Evolutionary conservation across 2,329 filamentous ascomycete genomes (phyloP), one percentile per base, ranked within the genome.

Genomic region (Xylariaceae sp.): DNA sequence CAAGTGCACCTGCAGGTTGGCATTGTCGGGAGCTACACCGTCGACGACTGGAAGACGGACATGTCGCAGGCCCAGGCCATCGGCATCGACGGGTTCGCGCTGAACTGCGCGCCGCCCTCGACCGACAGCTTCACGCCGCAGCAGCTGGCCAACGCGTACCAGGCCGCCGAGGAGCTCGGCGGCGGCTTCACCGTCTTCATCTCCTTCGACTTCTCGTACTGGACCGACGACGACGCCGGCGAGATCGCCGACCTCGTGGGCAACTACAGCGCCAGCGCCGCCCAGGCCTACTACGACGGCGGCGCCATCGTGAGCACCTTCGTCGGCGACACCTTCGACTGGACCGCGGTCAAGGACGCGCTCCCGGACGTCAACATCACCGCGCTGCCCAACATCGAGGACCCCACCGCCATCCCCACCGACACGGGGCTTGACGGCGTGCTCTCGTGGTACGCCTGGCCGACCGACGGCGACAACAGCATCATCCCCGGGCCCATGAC

Each of bases 201-300:
- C 19, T 40, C 35, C 23, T 38, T 40, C n/a, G 38, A 38, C 29
- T 40, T 40, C 16, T 35, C 38, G n/a, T 40, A 35, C 6, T 40
- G 38, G 38, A 11, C n/a, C 3, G 31, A 28, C 5, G 38, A 28
- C n/a, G 38, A 40, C 29, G 37, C 38, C 2, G 23, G 25, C 2
- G 11, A 13, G 11, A 40, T 40, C 23, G 37, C 14, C 8, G 19
- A 25, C 5, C 33, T 40, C 12, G 35, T 40, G 27, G 31, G 35
- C 9, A 40, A 37, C 38, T 38, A 40, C 4, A 37, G 38, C 14
- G 27, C 31, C 13, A 30, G 34, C 15, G 30, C 38, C 17, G 38
- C 38, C 5, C 38, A 40, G 23, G 38, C 38, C 28, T 22, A 19
- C 5, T 40, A 40, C 18, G 31, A 34, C 24, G 35, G 27, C 17